Conservation (phyloP, 2,329 filamentous ascomycete genomes). For the Fusarium buxicola region DNA sequence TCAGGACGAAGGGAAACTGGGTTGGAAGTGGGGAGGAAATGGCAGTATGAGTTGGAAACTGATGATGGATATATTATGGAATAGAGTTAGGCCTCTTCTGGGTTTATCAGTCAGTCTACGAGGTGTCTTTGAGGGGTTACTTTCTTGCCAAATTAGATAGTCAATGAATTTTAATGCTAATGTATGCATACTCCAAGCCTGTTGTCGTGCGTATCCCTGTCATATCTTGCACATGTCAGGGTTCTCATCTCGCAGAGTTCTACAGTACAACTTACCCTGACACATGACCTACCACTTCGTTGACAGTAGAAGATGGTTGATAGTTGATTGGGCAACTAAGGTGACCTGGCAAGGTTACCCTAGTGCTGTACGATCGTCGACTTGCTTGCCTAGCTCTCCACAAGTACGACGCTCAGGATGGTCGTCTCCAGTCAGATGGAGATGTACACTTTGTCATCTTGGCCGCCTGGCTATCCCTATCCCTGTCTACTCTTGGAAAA, state of each 20-base stretch:
- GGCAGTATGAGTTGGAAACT: neutral
- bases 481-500: no score
- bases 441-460: neutral
- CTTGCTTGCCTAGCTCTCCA: slow-evolving; percentile 16
- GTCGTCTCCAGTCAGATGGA: neutral
- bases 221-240: neutral
- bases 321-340: slow-evolving; percentile 42
- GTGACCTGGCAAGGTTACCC: slow-evolving; percentile 10
- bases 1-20: neutral
- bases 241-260: neutral
- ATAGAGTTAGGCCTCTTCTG: neutral
- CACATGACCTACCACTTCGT: neutral
- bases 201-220: neutral
- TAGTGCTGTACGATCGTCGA: slow-evolving; percentile 20
- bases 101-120: neutral
- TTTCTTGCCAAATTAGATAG: slow-evolving; percentile 11
- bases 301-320: slow-evolving; percentile 3
- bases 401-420: slow-evolving; percentile 1
- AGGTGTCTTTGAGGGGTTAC: slow-evolving; percentile 1
- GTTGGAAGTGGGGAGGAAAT: neutral
- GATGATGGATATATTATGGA: slow-evolving; percentile 7
- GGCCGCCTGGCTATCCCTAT: no score
- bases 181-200: slow-evolving; percentile 19
- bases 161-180: slow-evolving; percentile 36
- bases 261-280: neutral